Conservation (phyloP, 257 asterid genomes). For the Leptodermis oblonga region DNA sequence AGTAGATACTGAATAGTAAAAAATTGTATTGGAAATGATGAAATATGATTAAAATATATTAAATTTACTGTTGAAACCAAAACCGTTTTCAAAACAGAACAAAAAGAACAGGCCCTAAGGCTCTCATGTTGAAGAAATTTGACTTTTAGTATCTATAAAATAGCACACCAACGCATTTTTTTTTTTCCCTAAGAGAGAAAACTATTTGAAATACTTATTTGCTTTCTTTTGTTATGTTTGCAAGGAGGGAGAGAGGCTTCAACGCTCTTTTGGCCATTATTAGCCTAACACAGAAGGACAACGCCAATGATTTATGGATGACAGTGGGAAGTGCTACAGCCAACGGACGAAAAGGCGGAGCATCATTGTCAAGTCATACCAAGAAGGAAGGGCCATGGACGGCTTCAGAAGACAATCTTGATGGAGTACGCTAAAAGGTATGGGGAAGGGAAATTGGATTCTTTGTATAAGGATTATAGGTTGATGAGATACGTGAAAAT, state of each 20-base stretch:
- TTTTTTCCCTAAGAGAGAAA: background rate
- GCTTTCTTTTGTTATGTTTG: background rate
- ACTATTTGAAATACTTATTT: background rate
- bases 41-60: no score
- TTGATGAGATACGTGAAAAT: constrained; percentile 59
- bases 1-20: no score
- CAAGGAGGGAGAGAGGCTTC: background rate
- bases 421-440: constrained; percentile 54
- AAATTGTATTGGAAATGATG: no score
- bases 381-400: constrained; percentile 81
- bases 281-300: constrained; percentile 24
- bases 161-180: no score
- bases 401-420: constrained; percentile 49
- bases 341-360: no score
- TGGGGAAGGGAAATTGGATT: constrained; percentile 76
- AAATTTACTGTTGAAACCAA: no score
- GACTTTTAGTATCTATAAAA: background rate
- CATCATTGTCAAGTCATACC: constrained; percentile 7
- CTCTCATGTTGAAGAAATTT: no score
- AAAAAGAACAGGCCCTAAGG: no score
- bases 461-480: constrained; percentile 56
- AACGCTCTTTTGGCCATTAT: no score
- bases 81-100: no score
- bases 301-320: no score
- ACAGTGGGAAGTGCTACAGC: no score